phyloP scores from a whole-genome alignment of 1,284 basidiomycete genomes.

The Anthracocystis panici-leucophaei region DNA sequence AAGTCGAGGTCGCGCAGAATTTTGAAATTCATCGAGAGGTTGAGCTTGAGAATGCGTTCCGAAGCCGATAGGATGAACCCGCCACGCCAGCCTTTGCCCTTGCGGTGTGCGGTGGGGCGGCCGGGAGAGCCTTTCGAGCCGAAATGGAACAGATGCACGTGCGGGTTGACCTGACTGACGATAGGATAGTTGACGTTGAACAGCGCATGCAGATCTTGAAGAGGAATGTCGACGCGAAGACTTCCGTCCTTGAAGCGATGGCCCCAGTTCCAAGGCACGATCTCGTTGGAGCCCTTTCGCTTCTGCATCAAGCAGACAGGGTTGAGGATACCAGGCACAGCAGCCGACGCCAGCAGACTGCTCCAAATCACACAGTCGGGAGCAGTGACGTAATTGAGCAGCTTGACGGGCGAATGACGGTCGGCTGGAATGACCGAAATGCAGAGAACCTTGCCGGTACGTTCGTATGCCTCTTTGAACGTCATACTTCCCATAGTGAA shows the following conservation, averaged over 20 bases:
- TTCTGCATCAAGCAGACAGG: slow-evolving; percentile 88
- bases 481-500: slow-evolving; percentile 95
- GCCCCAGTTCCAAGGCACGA: slow-evolving; percentile 94
- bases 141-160: slow-evolving; percentile 98
- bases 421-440: slow-evolving; percentile 94
- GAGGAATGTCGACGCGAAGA: slow-evolving; percentile 85
- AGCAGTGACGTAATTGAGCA: slow-evolving; percentile 94
- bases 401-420: slow-evolving; percentile 88
- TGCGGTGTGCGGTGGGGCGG: slow-evolving; percentile 89
- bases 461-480: slow-evolving; percentile 92
- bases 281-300: slow-evolving; percentile 78
- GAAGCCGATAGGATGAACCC: slow-evolving; percentile 82
- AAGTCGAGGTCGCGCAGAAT: slow-evolving; percentile 67
- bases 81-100: slow-evolving; percentile 82
- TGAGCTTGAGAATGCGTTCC: slow-evolving; percentile 68
- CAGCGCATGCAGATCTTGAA: slow-evolving; percentile 82
- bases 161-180: slow-evolving; percentile 95
- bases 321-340: slow-evolving; percentile 72
- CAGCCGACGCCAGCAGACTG: slow-evolving; percentile 69
- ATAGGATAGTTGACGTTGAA: slow-evolving; percentile 89
- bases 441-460: slow-evolving; percentile 89
- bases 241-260: slow-evolving; percentile 69
- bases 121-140: slow-evolving; percentile 93
- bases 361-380: slow-evolving; percentile 81
- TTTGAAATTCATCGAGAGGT: slow-evolving; percentile 67